Base-by-base conservation (phyloP, 768 basidiomycete genomes). In the Mycena polygramma region DNA sequence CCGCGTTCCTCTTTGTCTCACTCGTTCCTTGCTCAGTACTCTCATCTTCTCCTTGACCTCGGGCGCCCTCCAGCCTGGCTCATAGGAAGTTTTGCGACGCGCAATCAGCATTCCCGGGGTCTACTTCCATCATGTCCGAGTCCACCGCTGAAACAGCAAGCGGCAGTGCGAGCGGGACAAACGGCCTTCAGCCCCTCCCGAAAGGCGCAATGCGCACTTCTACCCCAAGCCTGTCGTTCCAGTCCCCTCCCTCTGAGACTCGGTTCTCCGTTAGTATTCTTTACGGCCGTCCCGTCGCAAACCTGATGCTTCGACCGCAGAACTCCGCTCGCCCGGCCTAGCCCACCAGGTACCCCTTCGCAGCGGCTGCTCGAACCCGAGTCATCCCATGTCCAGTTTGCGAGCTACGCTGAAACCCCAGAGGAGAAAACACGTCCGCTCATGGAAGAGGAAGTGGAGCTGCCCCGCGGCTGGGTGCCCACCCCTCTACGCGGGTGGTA, bases 401-500 rank as follows among this genome's bases (percentile, higher is more conserved):
- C 72, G 20, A 67, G 64, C 35, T 73, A 73, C n/a, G 65, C 68
- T 2, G 59, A 35, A 22, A 62, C 59, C 4, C 48, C 68, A n/a
- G 63, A 69, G n/a, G 69, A 66, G 57, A 73, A 73, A 51, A 64
- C 69, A 0, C 48, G 37, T 8, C 72, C 72, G 43, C 62, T 73
- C 7, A 63, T 73, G 61, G 49, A 52, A 55, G 72, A 70, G 41
- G 72, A 68, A n/a, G 41, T 59, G 8, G 53, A 54, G 2, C 6
- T 60, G 7, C 65, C 69, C 4, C 65, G 57, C 5, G 72, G 72
- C 49, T 87, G 85, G 86, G 77, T 82, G 15, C 87, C 88, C 4
- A 68, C 81, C 11, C 85, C 87, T 0, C 81, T 89, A 6, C 80
- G 83, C 41, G 72, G 77, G n/a, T 85, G 81, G 77, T 88, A 87